These are phyloP conservation scores for Plasmopara muralis DNA, from an alignment of 352 stramenopile species.

Conservation along the genomic window DNA sequence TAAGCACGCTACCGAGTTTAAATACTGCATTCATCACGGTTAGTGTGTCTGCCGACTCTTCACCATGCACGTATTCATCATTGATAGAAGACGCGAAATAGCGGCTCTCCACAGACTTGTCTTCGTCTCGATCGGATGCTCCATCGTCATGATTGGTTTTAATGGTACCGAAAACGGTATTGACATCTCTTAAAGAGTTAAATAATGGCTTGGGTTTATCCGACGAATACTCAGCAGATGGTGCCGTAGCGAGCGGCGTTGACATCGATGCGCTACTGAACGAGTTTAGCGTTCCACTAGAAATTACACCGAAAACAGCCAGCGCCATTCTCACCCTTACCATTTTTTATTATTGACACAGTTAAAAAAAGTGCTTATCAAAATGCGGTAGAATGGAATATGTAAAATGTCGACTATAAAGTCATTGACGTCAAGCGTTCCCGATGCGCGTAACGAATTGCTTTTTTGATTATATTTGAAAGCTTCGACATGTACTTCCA, in stretches of 20 bases:
- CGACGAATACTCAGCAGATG: background rate
- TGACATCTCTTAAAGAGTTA: slow-evolving; percentile 1
- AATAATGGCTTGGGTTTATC: background rate
- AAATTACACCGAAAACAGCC: background rate
- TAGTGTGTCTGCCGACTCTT: background rate
- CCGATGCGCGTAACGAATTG: background rate
- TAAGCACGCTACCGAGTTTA: slow-evolving; percentile 21
- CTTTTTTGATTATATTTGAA: background rate
- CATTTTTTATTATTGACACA: background rate
- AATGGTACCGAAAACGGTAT: background rate
- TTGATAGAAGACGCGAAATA: slow-evolving; percentile 4
- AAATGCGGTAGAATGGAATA: slow-evolving; percentile 7
- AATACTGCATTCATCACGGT: slow-evolving; percentile 12
- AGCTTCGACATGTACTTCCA: slow-evolving; percentile 10
- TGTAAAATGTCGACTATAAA: background rate
- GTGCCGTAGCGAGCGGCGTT: slow-evolving; percentile 3
- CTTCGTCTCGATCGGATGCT: slow-evolving; percentile 2
- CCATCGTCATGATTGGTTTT: background rate
- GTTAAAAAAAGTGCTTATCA: background rate
- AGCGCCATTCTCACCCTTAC: slow-evolving; percentile 6
- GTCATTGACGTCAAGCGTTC: background rate
- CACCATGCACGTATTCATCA: background rate
- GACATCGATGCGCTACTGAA: slow-evolving; percentile 1
- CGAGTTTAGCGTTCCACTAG: slow-evolving; percentile 4
- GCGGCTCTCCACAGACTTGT: slow-evolving; percentile 7